Percentiles rank a stretch among this genome's conserved stretches.
phyloP scores from a whole-genome alignment of 441 rosid genomes.

The Populus tomentosa region DNA sequence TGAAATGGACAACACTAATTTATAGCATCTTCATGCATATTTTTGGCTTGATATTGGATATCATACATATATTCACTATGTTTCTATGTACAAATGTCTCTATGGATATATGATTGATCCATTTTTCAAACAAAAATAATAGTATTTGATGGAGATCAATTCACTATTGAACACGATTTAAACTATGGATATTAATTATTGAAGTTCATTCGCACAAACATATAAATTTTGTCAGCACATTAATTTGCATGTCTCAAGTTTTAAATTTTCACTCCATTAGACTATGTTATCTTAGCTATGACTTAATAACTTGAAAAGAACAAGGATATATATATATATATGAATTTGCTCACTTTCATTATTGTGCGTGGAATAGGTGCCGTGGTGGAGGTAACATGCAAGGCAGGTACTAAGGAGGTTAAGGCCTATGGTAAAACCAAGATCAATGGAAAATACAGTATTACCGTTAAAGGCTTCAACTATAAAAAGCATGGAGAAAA shows the following conservation, averaged over 20 bases:
- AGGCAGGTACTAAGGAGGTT: slow-evolving; percentile 52
- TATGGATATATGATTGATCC: not conserved
- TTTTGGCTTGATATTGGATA: not conserved
- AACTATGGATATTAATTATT: no score
- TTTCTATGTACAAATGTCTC: not conserved
- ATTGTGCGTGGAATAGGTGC: slow-evolving; percentile 47
- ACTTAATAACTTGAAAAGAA: no score
- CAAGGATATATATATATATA: no score
- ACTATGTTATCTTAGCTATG: no score
- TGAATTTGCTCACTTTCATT: no score
- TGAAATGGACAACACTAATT: no score
- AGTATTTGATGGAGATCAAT: not conserved
- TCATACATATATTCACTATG: not conserved
- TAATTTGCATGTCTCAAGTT: no score
- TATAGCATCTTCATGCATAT: not conserved
- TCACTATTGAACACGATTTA: not conserved
- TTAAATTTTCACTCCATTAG: no score
- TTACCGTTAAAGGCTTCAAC: slow-evolving; percentile 57
- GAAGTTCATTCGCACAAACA: no score
- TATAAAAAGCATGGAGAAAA: slow-evolving; percentile 64
- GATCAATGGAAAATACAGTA: slow-evolving; percentile 79
- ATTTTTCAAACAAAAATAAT: not conserved
- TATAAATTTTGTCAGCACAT: no score
- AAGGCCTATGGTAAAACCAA: slow-evolving; percentile 75
- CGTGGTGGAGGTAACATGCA: slow-evolving; percentile 76